Conservation (phyloP, 345 rosid genomes). For the Gossypium longicalyx region DNA sequence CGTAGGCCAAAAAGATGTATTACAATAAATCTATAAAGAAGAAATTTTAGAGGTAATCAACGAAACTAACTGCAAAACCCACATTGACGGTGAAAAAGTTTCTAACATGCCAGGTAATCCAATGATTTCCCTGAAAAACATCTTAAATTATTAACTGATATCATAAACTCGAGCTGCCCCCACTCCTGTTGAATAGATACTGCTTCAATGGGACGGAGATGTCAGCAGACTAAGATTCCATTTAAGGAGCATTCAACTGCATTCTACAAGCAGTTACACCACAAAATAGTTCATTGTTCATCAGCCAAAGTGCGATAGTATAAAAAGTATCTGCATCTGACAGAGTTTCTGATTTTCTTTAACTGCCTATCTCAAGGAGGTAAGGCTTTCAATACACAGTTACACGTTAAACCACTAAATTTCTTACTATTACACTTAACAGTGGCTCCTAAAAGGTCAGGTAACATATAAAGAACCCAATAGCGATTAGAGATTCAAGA, state of each 20-base stretch:
- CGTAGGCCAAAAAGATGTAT: neutral
- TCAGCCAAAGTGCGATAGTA: neutral
- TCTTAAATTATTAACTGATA: neutral
- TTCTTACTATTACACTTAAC: neutral
- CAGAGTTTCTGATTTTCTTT: neutral
- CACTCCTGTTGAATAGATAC: neutral
- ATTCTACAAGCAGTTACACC: conserved; percentile 6
- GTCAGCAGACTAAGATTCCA: neutral
- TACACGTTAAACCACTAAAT: neutral
- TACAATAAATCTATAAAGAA: neutral
- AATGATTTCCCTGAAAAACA: neutral
- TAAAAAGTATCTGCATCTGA: neutral
- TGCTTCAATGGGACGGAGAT: neutral
- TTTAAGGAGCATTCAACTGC: neutral
- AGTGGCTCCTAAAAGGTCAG: neutral
- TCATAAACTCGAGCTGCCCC: neutral
- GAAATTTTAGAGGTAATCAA: neutral
- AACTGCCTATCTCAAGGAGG: neutral
- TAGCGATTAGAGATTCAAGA: neutral
- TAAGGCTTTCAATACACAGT: neutral
- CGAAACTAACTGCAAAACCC: neutral
- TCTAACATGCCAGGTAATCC: neutral
- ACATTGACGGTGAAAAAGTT: neutral
- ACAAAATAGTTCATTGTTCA: neutral
- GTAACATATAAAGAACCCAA: neutral